phyloP scores from a whole-genome alignment of 1,284 basidiomycete species.

The Pyrrhoderma lamaoense region DNA sequence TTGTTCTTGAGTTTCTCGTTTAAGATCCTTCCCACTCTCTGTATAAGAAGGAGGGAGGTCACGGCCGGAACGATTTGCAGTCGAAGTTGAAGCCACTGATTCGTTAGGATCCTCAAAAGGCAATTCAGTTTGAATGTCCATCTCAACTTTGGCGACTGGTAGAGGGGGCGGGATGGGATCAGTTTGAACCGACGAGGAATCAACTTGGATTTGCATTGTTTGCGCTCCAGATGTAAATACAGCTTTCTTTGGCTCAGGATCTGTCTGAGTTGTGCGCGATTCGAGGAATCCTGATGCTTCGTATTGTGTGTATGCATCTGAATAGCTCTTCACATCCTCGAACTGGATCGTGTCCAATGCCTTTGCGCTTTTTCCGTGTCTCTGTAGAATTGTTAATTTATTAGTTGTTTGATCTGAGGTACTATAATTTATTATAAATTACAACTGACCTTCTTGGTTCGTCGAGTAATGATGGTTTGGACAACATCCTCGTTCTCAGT shows the following conservation, averaged over 20 bases:
- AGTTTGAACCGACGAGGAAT: conserved; percentile 27
- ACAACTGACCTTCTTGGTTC: conserved; percentile 50
- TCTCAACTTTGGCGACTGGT: conserved; percentile 15
- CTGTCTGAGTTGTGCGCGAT: conserved; percentile 32
- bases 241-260: conserved; percentile 26
- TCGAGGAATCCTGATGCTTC: conserved; percentile 43
- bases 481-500: conserved; percentile 69
- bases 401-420: no score
- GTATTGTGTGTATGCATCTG: conserved; percentile 61
- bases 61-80: conserved; percentile 42
- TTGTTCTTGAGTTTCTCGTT: conserved; percentile 36
- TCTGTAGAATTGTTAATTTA: no score
- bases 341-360: conserved; percentile 41
- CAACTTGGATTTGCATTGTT: conserved; percentile 23
- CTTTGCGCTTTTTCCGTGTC: conserved; percentile 53
- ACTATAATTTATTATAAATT: conserved; percentile 1
- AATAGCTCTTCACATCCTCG: conserved; percentile 64
- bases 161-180: conserved; percentile 30
- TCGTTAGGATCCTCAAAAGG: conserved; percentile 35
- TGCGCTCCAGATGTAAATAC: conserved; percentile 24
- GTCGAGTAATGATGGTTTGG: conserved; percentile 75
- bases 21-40: conserved; percentile 33
- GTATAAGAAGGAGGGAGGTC: conserved; percentile 69
- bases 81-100: conserved; percentile 60
- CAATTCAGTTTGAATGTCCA: conserved; percentile 37